Percentiles rank a stretch among this genome's conserved stretches.
These are phyloP conservation scores for Calocybe gambosa DNA, from an alignment of 1,284 basidiomycete genomes.

Conservation along the genomic window DNA sequence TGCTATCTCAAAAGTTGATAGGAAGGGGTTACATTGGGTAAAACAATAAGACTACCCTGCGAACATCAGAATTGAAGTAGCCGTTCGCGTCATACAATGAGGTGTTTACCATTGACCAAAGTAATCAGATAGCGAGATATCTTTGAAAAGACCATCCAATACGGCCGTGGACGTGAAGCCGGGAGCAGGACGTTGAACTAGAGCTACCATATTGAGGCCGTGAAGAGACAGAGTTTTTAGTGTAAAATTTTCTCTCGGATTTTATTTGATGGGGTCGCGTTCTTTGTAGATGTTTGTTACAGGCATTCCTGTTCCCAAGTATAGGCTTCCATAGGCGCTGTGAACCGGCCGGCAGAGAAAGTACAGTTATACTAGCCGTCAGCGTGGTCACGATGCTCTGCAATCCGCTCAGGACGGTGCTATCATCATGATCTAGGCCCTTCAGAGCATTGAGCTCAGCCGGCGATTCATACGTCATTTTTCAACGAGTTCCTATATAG, in stretches of 20 bases:
- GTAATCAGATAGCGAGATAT: conserved; percentile 68
- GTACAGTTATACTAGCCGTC: no score
- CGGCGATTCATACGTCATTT: no score
- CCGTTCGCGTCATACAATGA: conserved; percentile 1
- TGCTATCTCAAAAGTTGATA: neutral
- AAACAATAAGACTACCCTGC: conserved; percentile 16
- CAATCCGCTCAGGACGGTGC: no score
- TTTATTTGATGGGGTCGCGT: conserved; percentile 17
- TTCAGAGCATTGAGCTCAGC: no score
- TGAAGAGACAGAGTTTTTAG: conserved; percentile 8
- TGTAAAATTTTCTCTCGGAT: conserved; percentile 8
- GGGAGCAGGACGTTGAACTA: conserved; percentile 74
- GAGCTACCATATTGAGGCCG: conserved; percentile 49
- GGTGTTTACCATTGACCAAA: conserved; percentile 71
- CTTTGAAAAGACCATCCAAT: conserved; percentile 69
- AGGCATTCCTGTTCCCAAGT: neutral
- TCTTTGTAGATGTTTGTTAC: conserved; percentile 15
- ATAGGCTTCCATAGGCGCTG: neutral
- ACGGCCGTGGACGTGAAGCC: conserved; percentile 73
- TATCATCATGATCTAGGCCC: no score
- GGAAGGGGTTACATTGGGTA: conserved; percentile 16
- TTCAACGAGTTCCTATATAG: neutral
- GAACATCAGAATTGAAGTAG: conserved; percentile 1
- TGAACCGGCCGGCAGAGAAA: no score
- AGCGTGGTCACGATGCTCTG: no score